Evolutionary conservation across 768 basidiomycete genomes (phyloP).

Genomic region (Strobilomyces confusus): DNA sequence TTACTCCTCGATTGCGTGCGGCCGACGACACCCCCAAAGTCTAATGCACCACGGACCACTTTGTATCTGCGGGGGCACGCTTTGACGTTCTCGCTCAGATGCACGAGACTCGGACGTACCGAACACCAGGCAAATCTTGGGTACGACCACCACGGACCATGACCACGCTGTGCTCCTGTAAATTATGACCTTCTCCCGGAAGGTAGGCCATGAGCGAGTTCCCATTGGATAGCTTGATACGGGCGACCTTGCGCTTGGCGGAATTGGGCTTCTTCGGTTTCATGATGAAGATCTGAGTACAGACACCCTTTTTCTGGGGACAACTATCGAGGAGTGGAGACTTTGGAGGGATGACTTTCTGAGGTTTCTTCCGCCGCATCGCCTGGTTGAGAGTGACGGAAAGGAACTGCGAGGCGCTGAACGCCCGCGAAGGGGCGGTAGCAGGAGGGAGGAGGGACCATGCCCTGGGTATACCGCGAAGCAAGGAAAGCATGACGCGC

Average conservation of each 20-base stretch:
- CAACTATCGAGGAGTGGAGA: slow-evolving; percentile 78
- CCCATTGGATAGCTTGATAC: slow-evolving; percentile 88
- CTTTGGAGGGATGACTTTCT: slow-evolving; percentile 41
- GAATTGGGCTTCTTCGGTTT: slow-evolving; percentile 99
- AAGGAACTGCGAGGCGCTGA: slow-evolving; percentile 59
- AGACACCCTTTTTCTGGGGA: slow-evolving; percentile 91
- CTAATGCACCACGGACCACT: slow-evolving; percentile 86
- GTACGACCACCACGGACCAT: slow-evolving; percentile 92
- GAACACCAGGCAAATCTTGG: slow-evolving; percentile 96
- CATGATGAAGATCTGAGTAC: slow-evolving; percentile 71
- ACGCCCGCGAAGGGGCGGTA: slow-evolving; percentile 38
- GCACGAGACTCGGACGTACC: slow-evolving; percentile 48
- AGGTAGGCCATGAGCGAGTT: slow-evolving; percentile 91
- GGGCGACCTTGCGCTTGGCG: slow-evolving; percentile 94
- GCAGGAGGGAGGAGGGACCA: slow-evolving; percentile 11
- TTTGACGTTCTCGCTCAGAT: not conserved
- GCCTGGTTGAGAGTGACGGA: slow-evolving; percentile 82
- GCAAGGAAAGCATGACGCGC: slow-evolving; percentile 25
- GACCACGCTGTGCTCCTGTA: slow-evolving; percentile 97
- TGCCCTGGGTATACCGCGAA: slow-evolving; percentile 20
- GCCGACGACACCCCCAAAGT: slow-evolving; percentile 87
- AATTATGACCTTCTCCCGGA: slow-evolving; percentile 94
- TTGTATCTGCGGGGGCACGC: slow-evolving; percentile 67
- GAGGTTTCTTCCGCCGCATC: slow-evolving; percentile 68
- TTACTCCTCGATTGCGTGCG: slow-evolving; percentile 79